Conservation (phyloP, 768 basidiomycete species). For the Flagelloscypha sp. region DNA sequence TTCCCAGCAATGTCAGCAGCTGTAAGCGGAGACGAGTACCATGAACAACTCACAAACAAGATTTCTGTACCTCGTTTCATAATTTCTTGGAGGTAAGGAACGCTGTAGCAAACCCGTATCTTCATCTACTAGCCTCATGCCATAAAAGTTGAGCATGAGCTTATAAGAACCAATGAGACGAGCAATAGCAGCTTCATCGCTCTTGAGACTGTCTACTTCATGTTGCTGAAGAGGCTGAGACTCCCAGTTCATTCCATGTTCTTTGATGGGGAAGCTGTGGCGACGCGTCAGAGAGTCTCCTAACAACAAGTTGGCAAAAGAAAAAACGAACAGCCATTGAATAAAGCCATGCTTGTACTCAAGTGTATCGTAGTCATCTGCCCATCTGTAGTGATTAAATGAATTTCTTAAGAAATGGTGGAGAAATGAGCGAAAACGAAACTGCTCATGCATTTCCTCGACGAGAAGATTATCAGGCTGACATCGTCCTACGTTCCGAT, state of each 20-base stretch:
- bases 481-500: constrained; percentile 47
- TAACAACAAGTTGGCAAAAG: neutral
- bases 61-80: constrained; percentile 50
- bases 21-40: constrained; percentile 4
- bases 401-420: neutral
- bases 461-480: constrained; percentile 53
- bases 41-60: constrained; percentile 47
- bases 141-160: constrained; percentile 77
- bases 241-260: constrained; percentile 62
- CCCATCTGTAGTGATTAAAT: too few species aligned
- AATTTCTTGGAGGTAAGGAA: constrained; percentile 38
- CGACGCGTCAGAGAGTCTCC: neutral
- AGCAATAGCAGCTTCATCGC: constrained; percentile 34
- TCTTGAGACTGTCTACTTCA: constrained; percentile 52
- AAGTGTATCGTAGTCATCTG: constrained; percentile 50
- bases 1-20: constrained; percentile 22
- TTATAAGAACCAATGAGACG: constrained; percentile 54
- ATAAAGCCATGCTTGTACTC: constrained; percentile 69
- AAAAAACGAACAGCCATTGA: constrained; percentile 62
- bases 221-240: constrained; percentile 61
- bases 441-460: constrained; percentile 53
- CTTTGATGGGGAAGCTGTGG: constrained; percentile 65
- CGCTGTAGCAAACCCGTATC: constrained; percentile 56
- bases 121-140: constrained; percentile 53
- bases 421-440: neutral